These are phyloP conservation scores for Mitragyna speciosa DNA, from an alignment of 257 asterid genomes.

Conservation along the genomic window DNA sequence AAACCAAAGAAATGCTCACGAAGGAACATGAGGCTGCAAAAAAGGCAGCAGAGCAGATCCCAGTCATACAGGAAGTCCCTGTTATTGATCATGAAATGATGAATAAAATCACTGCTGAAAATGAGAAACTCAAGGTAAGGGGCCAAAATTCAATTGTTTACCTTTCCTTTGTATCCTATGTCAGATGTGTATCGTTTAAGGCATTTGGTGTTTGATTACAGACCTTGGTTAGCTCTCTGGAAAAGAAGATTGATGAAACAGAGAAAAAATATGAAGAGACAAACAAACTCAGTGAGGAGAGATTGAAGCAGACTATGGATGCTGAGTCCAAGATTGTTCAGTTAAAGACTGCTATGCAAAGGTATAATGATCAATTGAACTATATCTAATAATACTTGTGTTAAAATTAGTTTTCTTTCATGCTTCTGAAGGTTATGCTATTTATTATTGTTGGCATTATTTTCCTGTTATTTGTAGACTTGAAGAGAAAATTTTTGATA, in stretches of 20 bases:
- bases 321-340: constrained; percentile 89
- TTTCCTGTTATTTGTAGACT: constrained; percentile 48
- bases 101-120: constrained; percentile 76
- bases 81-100: constrained; percentile 81
- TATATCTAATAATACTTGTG: constrained; percentile 7
- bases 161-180: neutral
- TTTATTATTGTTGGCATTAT: constrained; percentile 4
- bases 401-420: constrained; percentile 15
- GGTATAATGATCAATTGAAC: constrained; percentile 32
- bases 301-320: constrained; percentile 87
- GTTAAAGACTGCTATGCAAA: constrained; percentile 80
- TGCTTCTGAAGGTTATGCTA: constrained; percentile 5
- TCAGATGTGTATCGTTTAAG: constrained; percentile 7
- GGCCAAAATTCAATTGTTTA: constrained; percentile 14
- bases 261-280: constrained; percentile 92
- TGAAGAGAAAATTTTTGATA: constrained; percentile 80
- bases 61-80: constrained; percentile 80
- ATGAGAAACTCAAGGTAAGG: constrained; percentile 75
- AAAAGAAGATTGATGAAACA: constrained; percentile 81
- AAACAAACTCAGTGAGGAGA: constrained; percentile 82
- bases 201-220: constrained; percentile 31
- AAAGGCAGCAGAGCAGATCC: constrained; percentile 57
- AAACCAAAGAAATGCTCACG: constrained; percentile 63
- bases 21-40: constrained; percentile 70
- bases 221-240: constrained; percentile 82